phyloP scores from a whole-genome alignment of 83 land plant species.

The Picea mariana region DNA sequence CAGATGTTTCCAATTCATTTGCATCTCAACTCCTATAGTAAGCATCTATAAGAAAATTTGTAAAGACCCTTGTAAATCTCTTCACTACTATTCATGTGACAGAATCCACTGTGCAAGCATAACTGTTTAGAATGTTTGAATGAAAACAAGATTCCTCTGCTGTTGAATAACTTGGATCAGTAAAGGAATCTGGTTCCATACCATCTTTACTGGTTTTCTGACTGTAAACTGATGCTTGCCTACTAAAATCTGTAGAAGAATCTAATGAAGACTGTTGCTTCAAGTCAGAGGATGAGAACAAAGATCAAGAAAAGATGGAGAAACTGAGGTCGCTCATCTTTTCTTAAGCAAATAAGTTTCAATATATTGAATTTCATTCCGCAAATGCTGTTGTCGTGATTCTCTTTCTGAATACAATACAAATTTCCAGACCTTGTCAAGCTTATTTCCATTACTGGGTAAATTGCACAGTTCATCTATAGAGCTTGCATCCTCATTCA shows the following conservation, averaged over 20 bases:
- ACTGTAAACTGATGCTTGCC: neutral
- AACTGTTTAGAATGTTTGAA: neutral
- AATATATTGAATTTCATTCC: constrained; percentile 39
- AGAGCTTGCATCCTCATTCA: constrained; percentile 76
- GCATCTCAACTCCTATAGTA: neutral
- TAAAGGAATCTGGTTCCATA: neutral
- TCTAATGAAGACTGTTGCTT: constrained; percentile 7
- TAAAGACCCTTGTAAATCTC: neutral
- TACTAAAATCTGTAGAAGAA: constrained; percentile 1
- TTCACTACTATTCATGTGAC: neutral
- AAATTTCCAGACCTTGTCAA: constrained; percentile 70
- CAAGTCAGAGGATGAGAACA: neutral
- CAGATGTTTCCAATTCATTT: neutral
- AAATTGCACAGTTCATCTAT: constrained; percentile 64
- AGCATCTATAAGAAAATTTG: neutral
- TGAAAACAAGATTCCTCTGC: neutral
- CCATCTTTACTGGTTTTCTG: neutral
- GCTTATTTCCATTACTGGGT: constrained; percentile 17
- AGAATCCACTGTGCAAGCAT: neutral
- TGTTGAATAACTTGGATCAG: neutral
- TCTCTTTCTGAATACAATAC: constrained; percentile 50
- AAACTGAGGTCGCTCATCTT: neutral
- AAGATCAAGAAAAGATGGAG: neutral
- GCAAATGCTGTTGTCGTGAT: constrained; percentile 49
- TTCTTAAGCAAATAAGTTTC: constrained; percentile 21